Evolutionary conservation across 306 rosid species (phyloP), one percentile per base, ranked within the genome.

Genomic region (Dalbergia cochinchinensis): DNA sequence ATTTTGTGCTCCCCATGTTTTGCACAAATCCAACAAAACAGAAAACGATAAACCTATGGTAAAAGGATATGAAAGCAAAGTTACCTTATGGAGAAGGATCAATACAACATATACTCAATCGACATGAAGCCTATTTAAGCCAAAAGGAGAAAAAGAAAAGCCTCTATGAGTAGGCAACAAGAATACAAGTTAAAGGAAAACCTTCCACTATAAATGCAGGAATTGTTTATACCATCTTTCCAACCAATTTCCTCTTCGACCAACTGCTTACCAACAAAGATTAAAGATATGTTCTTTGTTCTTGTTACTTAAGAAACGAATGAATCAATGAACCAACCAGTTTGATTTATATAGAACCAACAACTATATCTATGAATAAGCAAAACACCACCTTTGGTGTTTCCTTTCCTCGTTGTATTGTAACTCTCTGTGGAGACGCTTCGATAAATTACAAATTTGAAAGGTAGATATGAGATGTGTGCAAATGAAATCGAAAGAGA

Each of bases 1-100:
- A 65, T 65, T 79, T 81, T 83, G 79, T 80, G 22, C 37, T 31
- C 60, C 48, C 88, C 97, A 94, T 93, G 87, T n/a, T n/a, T 95
- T 94, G 90, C 88, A 77, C 18, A 69, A 57, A 77, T 64, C 59
- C 70, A 84, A n/a, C 72, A n/a, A 71, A 68, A 58, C n/a, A 54
- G 45, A 57, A 76, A 69, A 73, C 10, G 4, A 20, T 9, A 45
- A 64, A 18, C 8, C 9, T 5, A 58, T 15, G 45, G 44, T 59
- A 61, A 54, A 20, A 69, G 41, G 63, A 33, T 18, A 39, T 13
- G 26, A 54, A 63, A 53, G 59, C 50, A 83, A 4, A 45, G 15
- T n/a, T 2, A 37, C 22, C 58, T 68, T 68, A n/a, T 35, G 71
- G 34, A 39, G 73, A 76, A 44, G 15, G 47, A 20, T 45, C 75